These are phyloP conservation scores for Nemania abortiva DNA, from an alignment of 2,329 filamentous ascomycete species.

Conservation along the genomic window DNA sequence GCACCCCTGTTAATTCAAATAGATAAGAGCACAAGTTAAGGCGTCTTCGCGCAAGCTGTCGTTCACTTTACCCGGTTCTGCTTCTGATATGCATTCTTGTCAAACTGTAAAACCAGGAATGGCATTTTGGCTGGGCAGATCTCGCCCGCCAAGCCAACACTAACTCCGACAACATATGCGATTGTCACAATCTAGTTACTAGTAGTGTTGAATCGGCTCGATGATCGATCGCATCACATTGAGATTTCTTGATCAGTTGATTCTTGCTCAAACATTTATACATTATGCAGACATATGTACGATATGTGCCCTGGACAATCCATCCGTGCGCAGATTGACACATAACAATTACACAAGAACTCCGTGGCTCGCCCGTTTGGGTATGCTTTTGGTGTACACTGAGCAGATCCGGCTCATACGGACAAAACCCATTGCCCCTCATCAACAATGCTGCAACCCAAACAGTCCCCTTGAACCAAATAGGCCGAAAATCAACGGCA, in stretches of 20 bases:
- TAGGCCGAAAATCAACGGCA: slow-evolving; percentile 1
- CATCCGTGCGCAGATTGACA: not conserved
- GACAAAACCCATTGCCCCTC: slow-evolving; percentile 12
- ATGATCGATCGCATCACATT: not conserved
- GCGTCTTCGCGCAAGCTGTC: not conserved
- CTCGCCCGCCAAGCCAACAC: slow-evolving; percentile 15
- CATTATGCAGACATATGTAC: slow-evolving; percentile 36
- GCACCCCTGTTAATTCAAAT: slow-evolving; percentile 23
- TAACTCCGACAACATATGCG: not conserved
- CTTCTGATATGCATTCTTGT: slow-evolving; percentile 3
- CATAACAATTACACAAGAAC: slow-evolving; percentile 28
- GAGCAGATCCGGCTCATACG: slow-evolving; percentile 7
- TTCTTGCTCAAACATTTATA: slow-evolving; percentile 21
- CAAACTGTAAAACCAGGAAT: slow-evolving; percentile 17
- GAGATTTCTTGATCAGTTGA: not conserved
- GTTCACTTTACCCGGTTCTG: slow-evolving; percentile 19
- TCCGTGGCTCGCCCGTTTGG: slow-evolving; percentile 16
- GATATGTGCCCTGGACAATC: slow-evolving; percentile 18
- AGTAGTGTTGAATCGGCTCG: not conserved
- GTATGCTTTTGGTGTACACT: slow-evolving; percentile 10
- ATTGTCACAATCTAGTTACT: not conserved
- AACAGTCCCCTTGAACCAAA: slow-evolving; percentile 24
- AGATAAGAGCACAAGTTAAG: slow-evolving; percentile 9
- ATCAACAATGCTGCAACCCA: slow-evolving; percentile 5
- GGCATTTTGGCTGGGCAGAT: slow-evolving; percentile 7